Evolutionary conservation across 164 flowering plant species (phyloP).

Genomic region (Euptelea pleiosperma): DNA sequence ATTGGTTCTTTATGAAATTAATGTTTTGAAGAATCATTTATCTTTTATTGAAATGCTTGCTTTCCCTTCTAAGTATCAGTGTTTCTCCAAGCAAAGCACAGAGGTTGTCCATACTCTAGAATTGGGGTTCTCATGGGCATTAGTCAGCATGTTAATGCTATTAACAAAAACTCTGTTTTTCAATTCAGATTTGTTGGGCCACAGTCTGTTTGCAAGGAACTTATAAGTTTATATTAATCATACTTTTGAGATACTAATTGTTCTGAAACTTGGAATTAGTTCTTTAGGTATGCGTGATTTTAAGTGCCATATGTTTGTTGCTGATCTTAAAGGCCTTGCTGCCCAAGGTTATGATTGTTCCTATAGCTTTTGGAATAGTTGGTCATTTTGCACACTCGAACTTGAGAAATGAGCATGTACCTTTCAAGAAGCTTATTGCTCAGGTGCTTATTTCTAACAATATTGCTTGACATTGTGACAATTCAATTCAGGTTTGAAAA

Average conservation of each 20-base stretch:
- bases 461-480: not conserved
- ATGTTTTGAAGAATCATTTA: too few species aligned
- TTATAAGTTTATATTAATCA: too few species aligned
- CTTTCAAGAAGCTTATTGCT: conserved; percentile 77
- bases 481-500: not conserved
- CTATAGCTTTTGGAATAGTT: conserved; percentile 83
- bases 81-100: not conserved
- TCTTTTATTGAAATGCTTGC: not conserved
- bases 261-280: not conserved
- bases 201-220: too few species aligned
- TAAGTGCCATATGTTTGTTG: conserved; percentile 5
- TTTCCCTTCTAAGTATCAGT: not conserved
- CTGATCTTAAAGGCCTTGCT: conserved; percentile 85
- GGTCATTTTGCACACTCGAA: conserved; percentile 95
- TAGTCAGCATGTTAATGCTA: not conserved
- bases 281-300: not conserved
- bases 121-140: not conserved
- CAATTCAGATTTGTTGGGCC: not conserved
- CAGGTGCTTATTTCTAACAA: conserved; percentile 45
- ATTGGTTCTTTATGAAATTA: not conserved
- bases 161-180: not conserved
- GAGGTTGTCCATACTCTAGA: not conserved
- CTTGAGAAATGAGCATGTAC: conserved; percentile 78
- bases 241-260: not conserved
- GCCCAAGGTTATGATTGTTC: conserved; percentile 63